Evolutionary conservation across 2,329 filamentous ascomycete species (phyloP), one percentile per base, ranked within the genome.

Genomic region (Leptographium procerum): DNA sequence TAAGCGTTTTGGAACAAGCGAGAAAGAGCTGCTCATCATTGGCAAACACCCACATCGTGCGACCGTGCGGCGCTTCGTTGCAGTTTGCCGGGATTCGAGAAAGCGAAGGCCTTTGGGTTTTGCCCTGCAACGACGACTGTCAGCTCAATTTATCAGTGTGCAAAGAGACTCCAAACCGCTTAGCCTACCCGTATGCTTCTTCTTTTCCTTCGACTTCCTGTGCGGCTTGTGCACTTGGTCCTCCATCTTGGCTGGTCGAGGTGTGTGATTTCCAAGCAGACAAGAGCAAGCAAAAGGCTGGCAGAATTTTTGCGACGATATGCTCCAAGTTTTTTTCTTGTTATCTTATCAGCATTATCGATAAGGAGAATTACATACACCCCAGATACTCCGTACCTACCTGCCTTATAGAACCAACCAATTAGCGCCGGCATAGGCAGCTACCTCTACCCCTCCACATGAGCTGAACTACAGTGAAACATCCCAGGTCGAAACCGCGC

Each of bases 51-150:
- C 75, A 86, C 85, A 80, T 89, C 86, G 67, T 85, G 80, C 60
- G 85, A 87, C 68, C 88, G 79, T 57, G 85, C 84, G 6, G 86
- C 88, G 64, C 88, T 83, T 70, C 85, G 87, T 61, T 87, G 84
- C 65, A 92, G 80, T 68, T 87, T 88, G 62, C 91, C 91, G 1
- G 91, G 90, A 61, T 87, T 86, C 48, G 89, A 80, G 70, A 88
- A 89, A 57, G 89, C 87, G 71, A 96, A 96, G 16, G 91, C 91
- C 74, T 96, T 96, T 2, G 90, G 89, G 69, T 96, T 96, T 63
- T 77, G 79, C 58, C 88, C 89, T 85, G 67, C 63, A 66, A 60
- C 57, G n/a, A 24, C 5, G 16, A n/a, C 4, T 57, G 64, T 70
- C 61, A 70, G 64, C 51, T 22, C 47, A 8, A 1, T 4, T 51